These are phyloP conservation scores for Wickerhamiella pararugosa DNA, from an alignment of 1,139 yeast species.

Conservation along the genomic window DNA sequence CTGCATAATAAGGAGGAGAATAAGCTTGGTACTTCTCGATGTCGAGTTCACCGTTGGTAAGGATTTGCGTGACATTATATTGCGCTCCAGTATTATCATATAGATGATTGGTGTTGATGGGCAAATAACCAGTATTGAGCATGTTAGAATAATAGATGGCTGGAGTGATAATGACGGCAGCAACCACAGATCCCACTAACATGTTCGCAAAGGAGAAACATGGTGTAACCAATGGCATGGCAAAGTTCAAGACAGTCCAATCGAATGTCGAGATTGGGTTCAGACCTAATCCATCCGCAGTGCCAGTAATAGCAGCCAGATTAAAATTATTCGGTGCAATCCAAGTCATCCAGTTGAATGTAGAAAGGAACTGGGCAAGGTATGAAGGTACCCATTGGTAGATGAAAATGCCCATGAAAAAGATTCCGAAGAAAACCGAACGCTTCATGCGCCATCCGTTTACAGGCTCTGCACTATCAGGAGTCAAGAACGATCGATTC, in stretches of 20 bases:
- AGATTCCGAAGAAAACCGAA: constrained; percentile 32
- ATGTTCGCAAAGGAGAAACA: constrained; percentile 33
- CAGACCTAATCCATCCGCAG: constrained; percentile 36
- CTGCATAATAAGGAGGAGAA: constrained; percentile 44
- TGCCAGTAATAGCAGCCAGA: constrained; percentile 42
- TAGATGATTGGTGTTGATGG: constrained; percentile 37
- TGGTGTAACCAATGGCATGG: constrained; percentile 26
- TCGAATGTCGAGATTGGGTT: constrained; percentile 37
- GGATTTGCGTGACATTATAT: constrained; percentile 31
- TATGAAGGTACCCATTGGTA: constrained; percentile 47
- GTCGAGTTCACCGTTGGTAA: constrained; percentile 21
- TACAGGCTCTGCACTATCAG: constrained; percentile 30
- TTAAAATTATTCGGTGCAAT: constrained; percentile 39
- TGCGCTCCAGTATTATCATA: constrained; percentile 35
- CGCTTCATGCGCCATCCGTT: constrained; percentile 40
- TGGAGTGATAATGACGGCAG: constrained; percentile 29
- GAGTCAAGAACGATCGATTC: constrained; percentile 35
- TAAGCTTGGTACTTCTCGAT: constrained; percentile 18
- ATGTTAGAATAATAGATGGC: constrained; percentile 38
- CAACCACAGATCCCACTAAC: constrained; percentile 31
- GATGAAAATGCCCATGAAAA: constrained; percentile 28
- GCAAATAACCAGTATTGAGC: constrained; percentile 38
- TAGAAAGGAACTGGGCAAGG: constrained; percentile 35
- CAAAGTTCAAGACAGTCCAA: neutral
- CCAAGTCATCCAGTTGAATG: constrained; percentile 54